Evolutionary conservation across 257 asterid species (phyloP), one percentile per base, ranked within the genome.

Genomic region (Verbascum thapsus): DNA sequence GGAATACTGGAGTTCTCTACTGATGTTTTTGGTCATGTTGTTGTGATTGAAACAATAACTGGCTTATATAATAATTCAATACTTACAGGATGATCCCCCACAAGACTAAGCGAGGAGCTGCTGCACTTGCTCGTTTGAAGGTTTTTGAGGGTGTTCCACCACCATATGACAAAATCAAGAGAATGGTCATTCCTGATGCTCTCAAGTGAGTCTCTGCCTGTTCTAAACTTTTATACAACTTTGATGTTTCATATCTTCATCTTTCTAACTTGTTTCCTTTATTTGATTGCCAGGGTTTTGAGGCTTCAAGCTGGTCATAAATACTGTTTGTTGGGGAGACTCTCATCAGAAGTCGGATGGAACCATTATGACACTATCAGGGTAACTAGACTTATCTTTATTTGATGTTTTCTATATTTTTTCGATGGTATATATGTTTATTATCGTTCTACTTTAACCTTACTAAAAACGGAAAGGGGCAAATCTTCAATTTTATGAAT

Each of bases 331-430:
- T 65, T 91, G 83, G 98, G 98, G 37, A 70, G 81, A 69, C 94
- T 91, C 30, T 91, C 98, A 15, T 82, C 96, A 0, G 96, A 91
- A 72, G 95, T 91, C 35, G 98, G 98, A 62, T 91, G 98, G 98
- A 88, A 88, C 76, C 85, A 88, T 54, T 88, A 82, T 47, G 95
- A 91, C 58, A 91, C 90, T 10, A 85, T 91, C 73, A 84, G 73
- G 91, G 98, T 84, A 66, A 67, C 81, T 82, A 4, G 16, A 1
- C 32, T 11, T 22, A 6, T 5, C 11, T 37, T 2, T 41, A 10
- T 42, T 30, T 32, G 58, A 22, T 8, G 6, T 17, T 37, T 4
- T 13, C 30, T 20, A 11, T n/a, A 30, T 18, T 23, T 8, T 53
- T 50, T n/a, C n/a, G n/a, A n/a, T n/a, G n/a, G n/a, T n/a, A n/a